A percentile compares a stretch with the other conserved stretches of the same genome.
These are phyloP conservation scores for Rutstroemia sp. DNA, from an alignment of 2,329 filamentous ascomycete genomes.

Conservation along the genomic window DNA sequence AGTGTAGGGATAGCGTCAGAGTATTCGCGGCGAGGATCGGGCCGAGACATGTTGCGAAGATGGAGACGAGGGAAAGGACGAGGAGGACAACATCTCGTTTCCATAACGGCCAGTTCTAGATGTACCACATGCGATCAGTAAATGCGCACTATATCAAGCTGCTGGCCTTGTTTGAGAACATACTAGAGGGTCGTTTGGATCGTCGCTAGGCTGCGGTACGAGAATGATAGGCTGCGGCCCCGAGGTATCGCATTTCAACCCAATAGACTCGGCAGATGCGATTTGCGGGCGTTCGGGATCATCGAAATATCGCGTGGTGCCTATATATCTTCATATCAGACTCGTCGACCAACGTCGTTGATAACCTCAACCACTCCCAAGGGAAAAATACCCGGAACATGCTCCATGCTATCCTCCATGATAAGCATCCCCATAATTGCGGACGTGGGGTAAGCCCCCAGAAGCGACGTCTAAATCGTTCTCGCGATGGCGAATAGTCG, in stretches of 20 bases:
- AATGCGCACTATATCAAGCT: background rate
- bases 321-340: conserved; percentile 28
- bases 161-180: conserved; percentile 9
- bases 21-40: conserved; percentile 87
- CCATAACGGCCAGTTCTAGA: conserved; percentile 78
- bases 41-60: conserved; percentile 77
- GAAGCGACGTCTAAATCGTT: background rate
- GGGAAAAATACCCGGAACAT: conserved; percentile 61
- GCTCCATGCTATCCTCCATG: conserved; percentile 51
- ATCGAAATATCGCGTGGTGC: conserved; percentile 59
- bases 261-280: conserved; percentile 33
- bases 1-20: conserved; percentile 63
- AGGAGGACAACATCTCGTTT: conserved; percentile 73
- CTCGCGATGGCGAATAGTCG: background rate
- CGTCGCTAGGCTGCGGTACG: conserved; percentile 83
- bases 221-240: conserved; percentile 67
- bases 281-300: conserved; percentile 43
- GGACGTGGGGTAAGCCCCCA: background rate
- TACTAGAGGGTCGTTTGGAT: conserved; percentile 81
- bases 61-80: conserved; percentile 69
- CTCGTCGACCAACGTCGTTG: background rate
- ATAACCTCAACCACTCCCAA: background rate
- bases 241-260: conserved; percentile 65
- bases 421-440: conserved; percentile 49
- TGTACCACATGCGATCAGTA: conserved; percentile 8